Evolutionary conservation across 306 rosid genomes (phyloP), one percentile per base, ranked within the genome.

Genomic region (Cercis canadensis): DNA sequence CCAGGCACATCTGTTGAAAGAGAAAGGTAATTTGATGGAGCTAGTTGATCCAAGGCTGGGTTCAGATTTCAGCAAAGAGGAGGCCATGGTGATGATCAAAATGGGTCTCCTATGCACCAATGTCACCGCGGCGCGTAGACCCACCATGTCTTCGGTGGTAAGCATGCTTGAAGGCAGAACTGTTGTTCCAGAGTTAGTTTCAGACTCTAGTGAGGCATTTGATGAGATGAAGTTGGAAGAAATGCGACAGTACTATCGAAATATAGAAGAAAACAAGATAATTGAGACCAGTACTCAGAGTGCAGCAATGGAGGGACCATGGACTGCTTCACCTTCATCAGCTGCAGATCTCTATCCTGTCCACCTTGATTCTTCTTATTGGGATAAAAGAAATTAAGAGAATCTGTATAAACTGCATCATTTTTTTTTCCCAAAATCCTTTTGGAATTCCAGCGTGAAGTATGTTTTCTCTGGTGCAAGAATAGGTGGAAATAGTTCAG

Each of bases 121-220:
- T 54, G 49, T 32, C 32, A 46, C 82, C 24, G 62, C 76, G 5
- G 6, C 58, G 0, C 54, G 37, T 3, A 56, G 85, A 73, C 85
- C 85, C 1, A 7, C 77, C 49, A 81, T 81, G 85, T 68, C 82
- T 73, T 73, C 62, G 8, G 85, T 77, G 16, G 62, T 81, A 60
- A 81, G 81, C 85, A 81, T 81, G 72, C 81, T 81, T 54, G 78
- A 81, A 72, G 85, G 81, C 37, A 81, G 43, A 63, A 62, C 51
- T 3, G 6, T 15, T 43, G 73, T 67, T 41, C 51, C 59, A 33
- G 85, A 81, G 46, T n/a, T 64, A 11, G 50, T 47, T 34, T 31
- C 63, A 29, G 57, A 71, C 18, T 16, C 64, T 40, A 76, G 13
- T 44, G 69, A 66, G 54, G 69, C 11, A 54, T 14, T 29, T 45